Base-by-base conservation (phyloP, 2,329 filamentous ascomycete species). In the Penicillium freii region DNA sequence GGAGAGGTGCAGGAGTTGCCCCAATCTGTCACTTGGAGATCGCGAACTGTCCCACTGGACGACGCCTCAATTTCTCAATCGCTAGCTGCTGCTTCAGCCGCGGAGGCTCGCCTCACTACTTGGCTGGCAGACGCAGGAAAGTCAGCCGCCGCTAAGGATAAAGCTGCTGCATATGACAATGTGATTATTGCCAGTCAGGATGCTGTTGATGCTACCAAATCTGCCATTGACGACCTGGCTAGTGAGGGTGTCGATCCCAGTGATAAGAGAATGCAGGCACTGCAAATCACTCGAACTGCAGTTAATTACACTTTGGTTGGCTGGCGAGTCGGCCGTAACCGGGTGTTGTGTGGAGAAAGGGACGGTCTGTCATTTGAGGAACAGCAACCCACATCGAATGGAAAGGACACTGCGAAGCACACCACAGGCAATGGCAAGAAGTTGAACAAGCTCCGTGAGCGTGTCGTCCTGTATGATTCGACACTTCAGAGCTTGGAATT, bases 241-340 rank as follows among this genome's bases (percentile, higher is more conserved):
- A 87, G 84, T 58, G 94, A 99, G 72, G 90, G 91, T 1, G 85
- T 96, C 15, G 84, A 90, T 23, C 90, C 91, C 71, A 87, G 91
- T 56, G 93, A 99, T 69, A 78, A 85, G 36, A 86, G 91, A 56
- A 92, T 99, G 87, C 94, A 99, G 76, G 87, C 92, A 66, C 79
- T 99, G 45, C 92, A 96, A 65, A 89, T 99, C 57, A 96, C 92
- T 4, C 88, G 90, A 60, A 95, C 95, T 0, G 92, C 93, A 1
- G 91, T 97, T 56, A 96, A 94, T 74, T 97, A 96, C 73, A 90
- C 91, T 64, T 86, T 97, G 75, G 89, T 99, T 56, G 92, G 91
- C 70, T 97, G 92, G 92, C 85, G 94, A 72, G 90, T 97, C 62
- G 93, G 93, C 27, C 87, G 94, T 47, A 97, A 99, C 74, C 84